Conservation (phyloP, 2,329 filamentous ascomycete genomes). For the Acephala macrosclerotiorum region DNA sequence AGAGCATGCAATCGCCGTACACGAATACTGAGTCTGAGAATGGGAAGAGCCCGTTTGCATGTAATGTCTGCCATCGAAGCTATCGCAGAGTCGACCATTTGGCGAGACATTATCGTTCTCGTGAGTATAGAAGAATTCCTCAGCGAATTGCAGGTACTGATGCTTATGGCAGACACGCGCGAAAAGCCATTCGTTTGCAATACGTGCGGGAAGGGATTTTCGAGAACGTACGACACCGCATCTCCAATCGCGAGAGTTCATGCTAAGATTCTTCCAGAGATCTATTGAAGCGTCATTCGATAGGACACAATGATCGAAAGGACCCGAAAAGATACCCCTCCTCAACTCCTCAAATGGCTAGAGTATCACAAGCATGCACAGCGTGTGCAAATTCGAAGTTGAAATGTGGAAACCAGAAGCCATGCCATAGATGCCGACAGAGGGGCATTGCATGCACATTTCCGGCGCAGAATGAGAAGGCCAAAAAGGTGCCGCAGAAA, state of each 20-base stretch:
- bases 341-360: background rate
- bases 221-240: background rate
- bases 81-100: slow-evolving; percentile 10
- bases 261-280: background rate
- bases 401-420: slow-evolving; percentile 3
- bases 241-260: background rate
- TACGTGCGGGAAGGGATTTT: background rate
- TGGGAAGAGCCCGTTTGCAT: slow-evolving; percentile 1
- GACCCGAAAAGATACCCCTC: background rate
- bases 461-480: background rate
- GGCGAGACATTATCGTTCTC: background rate
- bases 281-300: slow-evolving; percentile 7
- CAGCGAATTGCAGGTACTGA: background rate
- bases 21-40: background rate
- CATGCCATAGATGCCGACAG: background rate
- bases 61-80: slow-evolving; percentile 9
- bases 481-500: background rate
- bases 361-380: slow-evolving; percentile 1
- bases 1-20: background rate
- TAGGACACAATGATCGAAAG: background rate
- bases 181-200: background rate
- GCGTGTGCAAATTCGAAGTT: slow-evolving; percentile 7
- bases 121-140: background rate
- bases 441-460: background rate
- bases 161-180: background rate